Percentiles rank a stretch among this genome's conserved stretches.
phyloP scores from a whole-genome alignment of 371 early-diverging fungal species.

The Haplosporangium sp. region DNA sequence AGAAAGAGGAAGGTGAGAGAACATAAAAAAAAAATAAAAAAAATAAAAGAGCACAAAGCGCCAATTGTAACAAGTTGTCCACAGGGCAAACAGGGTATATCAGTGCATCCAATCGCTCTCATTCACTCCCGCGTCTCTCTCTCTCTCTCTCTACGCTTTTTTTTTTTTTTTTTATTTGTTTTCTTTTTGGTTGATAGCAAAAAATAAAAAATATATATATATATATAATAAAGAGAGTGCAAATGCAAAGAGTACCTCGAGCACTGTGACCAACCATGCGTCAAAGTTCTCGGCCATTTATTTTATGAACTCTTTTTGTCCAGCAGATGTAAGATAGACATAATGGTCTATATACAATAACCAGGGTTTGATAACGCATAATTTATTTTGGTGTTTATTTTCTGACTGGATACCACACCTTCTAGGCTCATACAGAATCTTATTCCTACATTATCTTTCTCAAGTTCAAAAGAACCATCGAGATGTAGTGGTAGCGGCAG shows the following conservation, averaged over 20 bases:
- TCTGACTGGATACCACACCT: neutral
- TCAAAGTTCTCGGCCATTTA: too few relatives aligned
- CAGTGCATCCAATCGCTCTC: conserved; percentile 4
- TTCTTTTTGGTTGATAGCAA: too few relatives aligned
- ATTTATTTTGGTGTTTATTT: neutral
- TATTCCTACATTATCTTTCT: neutral
- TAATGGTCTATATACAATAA: too few relatives aligned
- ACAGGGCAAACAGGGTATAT: neutral
- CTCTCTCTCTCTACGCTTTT: neutral
- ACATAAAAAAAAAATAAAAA: neutral
- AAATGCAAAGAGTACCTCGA: neutral
- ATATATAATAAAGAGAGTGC: too few relatives aligned
- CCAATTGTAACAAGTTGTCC: conserved; percentile 2
- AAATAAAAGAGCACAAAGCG: conserved; percentile 2
- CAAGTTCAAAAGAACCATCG: neutral
- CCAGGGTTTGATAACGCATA: neutral
- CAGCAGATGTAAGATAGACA: too few relatives aligned
- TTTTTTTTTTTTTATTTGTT: neutral
- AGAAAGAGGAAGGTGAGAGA: neutral
- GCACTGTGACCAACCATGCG: too few relatives aligned
- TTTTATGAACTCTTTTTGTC: too few relatives aligned
- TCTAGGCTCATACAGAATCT: conserved; percentile 3
- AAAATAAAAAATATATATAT: too few relatives aligned
- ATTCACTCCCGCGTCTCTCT: too few relatives aligned
- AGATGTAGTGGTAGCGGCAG: neutral